Evolutionary conservation across 768 basidiomycete genomes (phyloP), one percentile per base, ranked within the genome.

Genomic region (Auricularia cornea): DNA sequence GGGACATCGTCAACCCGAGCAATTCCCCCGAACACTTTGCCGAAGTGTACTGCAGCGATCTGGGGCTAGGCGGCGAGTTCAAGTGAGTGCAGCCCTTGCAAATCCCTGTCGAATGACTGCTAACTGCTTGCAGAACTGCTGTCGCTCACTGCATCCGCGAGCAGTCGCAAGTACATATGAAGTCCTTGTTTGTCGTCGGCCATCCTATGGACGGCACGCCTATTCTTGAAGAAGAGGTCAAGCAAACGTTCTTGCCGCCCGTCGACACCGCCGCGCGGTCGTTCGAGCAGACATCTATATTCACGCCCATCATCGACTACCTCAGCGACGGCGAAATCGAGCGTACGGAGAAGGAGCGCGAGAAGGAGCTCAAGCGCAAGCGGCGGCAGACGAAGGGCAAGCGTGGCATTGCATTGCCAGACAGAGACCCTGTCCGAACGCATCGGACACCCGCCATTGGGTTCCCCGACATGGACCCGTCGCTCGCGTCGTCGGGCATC

Each of bases 101-200:
- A 52, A 59, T 29, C 16, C 33, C 23, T 23, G 31, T 40, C 60
- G 14, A n/a, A 26, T 63, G 61, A 60, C 56, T 14, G 59, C 26
- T n/a, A n/a, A n/a, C n/a, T n/a, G n/a, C n/a, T n/a, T 57, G n/a
- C 68, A 96, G 94, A 72, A 98, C 95, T 16, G 94, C 94, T 28
- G 92, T 99, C 65, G 88, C 94, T 0, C 96, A 98, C 72, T 88
- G 89, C 26, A 98, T 98, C 68, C 86, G 96, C 32, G 97, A 99
- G 73, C 97, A 99, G 77, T 84, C 94, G 6, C 88, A 94, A 64
- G 84, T 88, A 2, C 94, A 94, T 77, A 89, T 92, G 73, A 93
- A 94, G 72, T 95, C 92, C 0, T 83, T 98, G 20, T 91, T 92
- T 81, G 83, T 96, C 38, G 85, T 94, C 62, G 92, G 94, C 1